These are phyloP conservation scores for Pistacia vera DNA, from an alignment of 345 rosid genomes.

Conservation along the genomic window DNA sequence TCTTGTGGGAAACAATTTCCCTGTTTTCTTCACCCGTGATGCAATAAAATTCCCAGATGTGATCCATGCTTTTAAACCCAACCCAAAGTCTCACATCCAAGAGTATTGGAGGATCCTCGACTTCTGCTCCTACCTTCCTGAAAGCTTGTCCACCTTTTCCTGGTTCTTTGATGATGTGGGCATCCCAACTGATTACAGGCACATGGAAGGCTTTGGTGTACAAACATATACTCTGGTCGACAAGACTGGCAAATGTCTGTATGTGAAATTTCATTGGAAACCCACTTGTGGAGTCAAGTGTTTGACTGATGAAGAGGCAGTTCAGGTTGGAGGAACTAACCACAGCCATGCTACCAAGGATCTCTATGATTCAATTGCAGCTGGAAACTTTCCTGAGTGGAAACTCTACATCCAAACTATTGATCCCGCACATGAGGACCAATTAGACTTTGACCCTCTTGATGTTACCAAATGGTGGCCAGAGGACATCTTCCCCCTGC, in stretches of 20 bases:
- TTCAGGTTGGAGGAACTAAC: conserved; percentile 85
- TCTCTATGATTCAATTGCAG: conserved; percentile 87
- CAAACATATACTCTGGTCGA: conserved; percentile 80
- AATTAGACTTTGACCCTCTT: conserved; percentile 88
- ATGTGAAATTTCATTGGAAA: conserved; percentile 97
- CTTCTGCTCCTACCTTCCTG: conserved; percentile 92
- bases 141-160: conserved; percentile 82
- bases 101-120: conserved; percentile 96
- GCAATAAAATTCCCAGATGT: conserved; percentile 96
- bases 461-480: conserved; percentile 99
- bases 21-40: conserved; percentile 93
- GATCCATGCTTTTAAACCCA: conserved; percentile 93
- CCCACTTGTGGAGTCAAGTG: conserved; percentile 90
- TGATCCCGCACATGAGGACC: conserved; percentile 83
- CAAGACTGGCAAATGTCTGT: conserved; percentile 81
- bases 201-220: conserved; percentile 96
- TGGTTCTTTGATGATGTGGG: conserved; percentile 92
- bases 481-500: conserved; percentile 89
- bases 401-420: conserved; percentile 77
- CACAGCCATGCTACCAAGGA: conserved; percentile 98
- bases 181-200: conserved; percentile 90
- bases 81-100: conserved; percentile 92
- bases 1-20: conserved; percentile 97
- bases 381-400: conserved; percentile 98
- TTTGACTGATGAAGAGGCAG: conserved; percentile 84